Evolutionary conservation across 345 rosid genomes (phyloP).

Genomic region (Kandelia obovata): DNA sequence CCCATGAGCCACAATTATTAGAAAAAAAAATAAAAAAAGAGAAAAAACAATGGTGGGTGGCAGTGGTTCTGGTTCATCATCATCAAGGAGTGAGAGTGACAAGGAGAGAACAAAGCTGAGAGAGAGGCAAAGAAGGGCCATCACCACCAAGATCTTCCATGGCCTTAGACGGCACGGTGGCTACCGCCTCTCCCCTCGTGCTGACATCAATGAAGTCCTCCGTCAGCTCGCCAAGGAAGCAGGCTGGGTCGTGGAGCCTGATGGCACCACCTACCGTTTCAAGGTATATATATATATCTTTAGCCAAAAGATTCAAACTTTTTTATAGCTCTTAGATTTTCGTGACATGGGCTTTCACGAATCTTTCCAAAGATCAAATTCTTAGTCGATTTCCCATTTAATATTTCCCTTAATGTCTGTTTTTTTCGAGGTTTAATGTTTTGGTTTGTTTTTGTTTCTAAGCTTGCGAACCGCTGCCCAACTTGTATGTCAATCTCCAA

Average conservation of each 20-base stretch:
- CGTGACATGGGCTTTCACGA: background rate
- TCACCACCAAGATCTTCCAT: constrained; percentile 47
- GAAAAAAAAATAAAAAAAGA: background rate
- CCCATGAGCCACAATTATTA: background rate
- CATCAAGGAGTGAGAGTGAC: constrained; percentile 42
- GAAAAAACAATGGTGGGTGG: constrained; percentile 15
- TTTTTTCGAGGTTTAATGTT: background rate
- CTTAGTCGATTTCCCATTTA: too few species aligned
- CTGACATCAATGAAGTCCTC: constrained; percentile 49
- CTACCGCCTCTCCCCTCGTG: constrained; percentile 41
- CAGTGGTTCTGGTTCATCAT: constrained; percentile 6
- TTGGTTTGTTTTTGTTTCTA: background rate
- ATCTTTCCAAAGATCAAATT: too few species aligned
- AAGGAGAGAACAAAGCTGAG: constrained; percentile 49
- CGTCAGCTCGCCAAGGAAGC: constrained; percentile 51
- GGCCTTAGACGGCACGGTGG: constrained; percentile 46
- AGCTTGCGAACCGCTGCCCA: constrained; percentile 33
- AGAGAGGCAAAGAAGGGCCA: constrained; percentile 48
- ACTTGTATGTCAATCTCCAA: constrained; percentile 26
- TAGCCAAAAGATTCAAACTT: background rate
- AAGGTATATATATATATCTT: constrained; percentile 5
- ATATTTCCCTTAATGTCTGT: background rate
- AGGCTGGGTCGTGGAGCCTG: constrained; percentile 49
- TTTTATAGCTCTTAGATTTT: background rate
- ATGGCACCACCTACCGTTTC: constrained; percentile 47